Evolutionary conservation across 768 basidiomycete genomes (phyloP), one percentile per base, ranked within the genome.

Genomic region (Leccinellum rugosiceps): DNA sequence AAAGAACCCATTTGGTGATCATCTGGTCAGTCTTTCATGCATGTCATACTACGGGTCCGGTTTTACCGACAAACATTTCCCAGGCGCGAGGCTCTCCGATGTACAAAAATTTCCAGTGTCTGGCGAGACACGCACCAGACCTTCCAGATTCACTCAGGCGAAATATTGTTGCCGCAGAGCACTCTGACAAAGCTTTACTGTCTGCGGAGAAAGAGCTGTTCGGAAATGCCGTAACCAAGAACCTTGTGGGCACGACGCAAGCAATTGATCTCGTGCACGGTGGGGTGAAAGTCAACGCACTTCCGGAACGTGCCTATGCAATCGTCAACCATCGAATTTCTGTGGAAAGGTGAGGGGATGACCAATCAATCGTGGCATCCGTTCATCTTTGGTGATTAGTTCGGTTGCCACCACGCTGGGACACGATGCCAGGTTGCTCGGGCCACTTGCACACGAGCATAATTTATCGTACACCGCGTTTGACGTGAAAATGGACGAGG

Each of bases 261-360:
- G 92, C 92, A 1, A 80, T 87, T 45, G 90, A 92, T 64, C 66
- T 94, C 13, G 78, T 85, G 34, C 73, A 77, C n/a, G 84, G 84
- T 21, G 86, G 85, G 11, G 81, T 86, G 28, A 91, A 92, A 71
- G 77, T 79, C 26, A 93, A 93, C 64, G 90, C 90, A 26, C 79
- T 94, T 23, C 92, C 92, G 1, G 91, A 93, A 71, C 77, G 74
- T 55, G 86, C 83, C 1, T 84, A 76, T 68, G 87, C 85, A 1
- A 69, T 90, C 23, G 78, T 91, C 28, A 89, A 92, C 65, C 87
- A 88, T 64, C 84, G 89, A 6, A 83, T 91, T 52, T 78, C 85
- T 5, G 80, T 81, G 7, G 76, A 79, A 50, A 86, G 84, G 85
- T 79, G 28, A 32, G 77, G 52, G 6, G 23, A 38, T 30, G 8